Conservation (phyloP, 2,329 filamentous ascomycete genomes). For the Elsinoe perseae region DNA sequence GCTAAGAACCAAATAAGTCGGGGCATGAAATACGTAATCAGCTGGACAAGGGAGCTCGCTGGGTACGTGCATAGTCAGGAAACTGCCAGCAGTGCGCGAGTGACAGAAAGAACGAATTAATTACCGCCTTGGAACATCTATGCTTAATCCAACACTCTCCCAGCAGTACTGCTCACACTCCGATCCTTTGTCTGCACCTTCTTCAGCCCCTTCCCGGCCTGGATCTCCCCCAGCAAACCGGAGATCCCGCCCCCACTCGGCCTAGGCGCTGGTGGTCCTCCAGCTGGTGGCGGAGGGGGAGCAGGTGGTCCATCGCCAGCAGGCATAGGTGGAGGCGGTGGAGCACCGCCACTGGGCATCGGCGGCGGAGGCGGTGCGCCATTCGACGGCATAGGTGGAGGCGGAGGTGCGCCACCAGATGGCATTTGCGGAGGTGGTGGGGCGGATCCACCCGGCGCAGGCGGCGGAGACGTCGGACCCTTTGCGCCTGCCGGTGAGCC, state of each 20-base stretch:
- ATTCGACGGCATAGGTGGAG: slow-evolving; percentile 42
- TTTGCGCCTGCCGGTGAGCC: slow-evolving; percentile 39
- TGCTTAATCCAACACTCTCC: slow-evolving; percentile 51
- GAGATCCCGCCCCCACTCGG: slow-evolving; percentile 39
- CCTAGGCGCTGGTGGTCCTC: slow-evolving; percentile 40
- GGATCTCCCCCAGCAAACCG: slow-evolving; percentile 73
- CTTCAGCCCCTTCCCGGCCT: slow-evolving; percentile 67
- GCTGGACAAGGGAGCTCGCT: no score
- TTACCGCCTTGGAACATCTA: not conserved
- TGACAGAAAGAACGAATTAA: not conserved
- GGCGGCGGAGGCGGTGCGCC: slow-evolving; percentile 37
- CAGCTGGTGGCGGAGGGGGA: slow-evolving; percentile 27
- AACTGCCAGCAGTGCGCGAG: no score
- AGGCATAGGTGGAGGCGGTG: slow-evolving; percentile 39
- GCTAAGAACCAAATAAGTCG: no score
- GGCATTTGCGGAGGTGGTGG: slow-evolving; percentile 32
- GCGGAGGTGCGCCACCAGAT: slow-evolving; percentile 34
- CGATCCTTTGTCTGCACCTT: slow-evolving; percentile 88
- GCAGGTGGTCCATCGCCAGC: slow-evolving; percentile 28
- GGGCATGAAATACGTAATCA: no score
- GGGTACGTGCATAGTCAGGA: no score
- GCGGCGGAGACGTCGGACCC: slow-evolving; percentile 29
- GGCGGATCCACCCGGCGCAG: slow-evolving; percentile 38
- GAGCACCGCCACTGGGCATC: slow-evolving; percentile 35
- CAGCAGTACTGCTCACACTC: slow-evolving; percentile 63